A percentile compares a stretch with the other conserved stretches of the same genome.
Evolutionary conservation across 2,329 filamentous ascomycete genomes (phyloP).

Genomic region (Aspergillus pseudotamarii): DNA sequence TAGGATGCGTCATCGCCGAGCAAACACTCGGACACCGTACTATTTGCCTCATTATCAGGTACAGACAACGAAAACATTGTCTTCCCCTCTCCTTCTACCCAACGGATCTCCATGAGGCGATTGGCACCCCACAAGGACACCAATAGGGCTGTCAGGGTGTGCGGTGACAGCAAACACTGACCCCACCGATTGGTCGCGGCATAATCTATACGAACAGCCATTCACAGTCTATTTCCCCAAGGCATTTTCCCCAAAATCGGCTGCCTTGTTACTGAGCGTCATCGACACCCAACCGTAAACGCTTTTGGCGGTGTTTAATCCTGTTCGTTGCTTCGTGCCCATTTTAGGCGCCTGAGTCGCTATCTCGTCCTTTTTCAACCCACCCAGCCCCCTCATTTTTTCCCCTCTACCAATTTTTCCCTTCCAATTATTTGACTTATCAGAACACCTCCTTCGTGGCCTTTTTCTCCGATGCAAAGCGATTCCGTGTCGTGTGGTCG

Average conservation of each 20-base stretch:
- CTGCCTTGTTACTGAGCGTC: conserved; percentile 23
- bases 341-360: conserved; percentile 22
- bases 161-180: conserved; percentile 12
- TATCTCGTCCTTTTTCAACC: conserved; percentile 13
- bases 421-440: conserved; percentile 7
- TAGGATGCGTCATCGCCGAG: background rate
- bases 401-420: conserved; percentile 4
- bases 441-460: background rate
- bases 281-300: conserved; percentile 21
- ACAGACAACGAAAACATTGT: background rate
- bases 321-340: conserved; percentile 27
- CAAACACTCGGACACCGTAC: background rate
- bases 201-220: conserved; percentile 13
- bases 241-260: conserved; percentile 12
- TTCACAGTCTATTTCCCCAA: conserved; percentile 11
- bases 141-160: background rate
- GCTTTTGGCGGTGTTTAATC: conserved; percentile 15
- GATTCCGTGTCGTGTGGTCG: background rate
- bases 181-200: conserved; percentile 24
- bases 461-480: background rate
- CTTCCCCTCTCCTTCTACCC: background rate
- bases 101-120: background rate
- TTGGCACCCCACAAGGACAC: background rate
- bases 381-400: conserved; percentile 22
- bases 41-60: conserved; percentile 4